These are phyloP conservation scores for Fusarium incarnatum DNA, from an alignment of 2,329 filamentous ascomycete species.

Conservation along the genomic window DNA sequence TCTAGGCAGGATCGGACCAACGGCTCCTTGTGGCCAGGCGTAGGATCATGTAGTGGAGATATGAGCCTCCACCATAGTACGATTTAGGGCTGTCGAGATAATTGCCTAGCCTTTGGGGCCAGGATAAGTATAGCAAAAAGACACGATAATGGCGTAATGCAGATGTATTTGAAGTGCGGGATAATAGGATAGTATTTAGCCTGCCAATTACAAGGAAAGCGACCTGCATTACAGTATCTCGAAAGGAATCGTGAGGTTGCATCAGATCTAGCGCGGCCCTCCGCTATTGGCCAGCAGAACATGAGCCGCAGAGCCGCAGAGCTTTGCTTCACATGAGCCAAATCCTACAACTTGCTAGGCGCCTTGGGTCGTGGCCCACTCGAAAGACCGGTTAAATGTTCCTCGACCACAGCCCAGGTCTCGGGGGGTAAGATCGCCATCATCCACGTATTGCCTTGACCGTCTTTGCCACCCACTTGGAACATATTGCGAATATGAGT, in stretches of 20 bases:
- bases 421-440: conserved; percentile 7
- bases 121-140: neutral
- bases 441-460: conserved; percentile 9
- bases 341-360: conserved; percentile 9
- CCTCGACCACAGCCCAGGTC: neutral
- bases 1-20: neutral
- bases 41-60: neutral
- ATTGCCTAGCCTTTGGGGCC: neutral
- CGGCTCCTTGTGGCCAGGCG: neutral
- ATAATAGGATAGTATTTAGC: neutral
- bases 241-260: neutral
- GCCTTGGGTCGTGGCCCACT: neutral
- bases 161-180: neutral
- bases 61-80: neutral
- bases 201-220: neutral
- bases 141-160: neutral
- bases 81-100: neutral
- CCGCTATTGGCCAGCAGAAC: neutral
- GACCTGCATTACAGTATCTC: neutral
- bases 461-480: conserved; percentile 10
- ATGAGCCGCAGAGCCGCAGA: neutral
- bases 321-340: neutral
- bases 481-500: conserved; percentile 11
- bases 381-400: conserved; percentile 8
- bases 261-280: neutral